Evolutionary conservation across 257 asterid species (phyloP), one percentile per base, ranked within the genome.

Genomic region (Leonotis leonurus): DNA sequence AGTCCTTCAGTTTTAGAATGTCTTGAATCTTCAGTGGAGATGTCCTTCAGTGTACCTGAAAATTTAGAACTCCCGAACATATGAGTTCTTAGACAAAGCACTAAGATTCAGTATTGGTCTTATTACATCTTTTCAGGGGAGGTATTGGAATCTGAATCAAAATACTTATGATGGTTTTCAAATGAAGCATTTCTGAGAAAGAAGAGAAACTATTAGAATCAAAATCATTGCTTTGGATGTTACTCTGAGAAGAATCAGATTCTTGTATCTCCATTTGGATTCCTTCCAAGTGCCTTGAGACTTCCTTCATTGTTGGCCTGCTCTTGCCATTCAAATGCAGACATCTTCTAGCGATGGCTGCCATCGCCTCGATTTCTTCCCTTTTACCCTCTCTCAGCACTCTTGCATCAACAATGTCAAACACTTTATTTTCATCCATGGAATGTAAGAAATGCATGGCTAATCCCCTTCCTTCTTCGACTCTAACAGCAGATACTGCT

Each of bases 291-390:
- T 64, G 65, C 1, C 7, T 20, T 0, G 64, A 68, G 3, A 77
- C 79, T 45, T 74, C 75, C 68, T 49, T 78, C 83, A 74, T 74
- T 1, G 78, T 78, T 0, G 80, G 80, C 71, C 78, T 78, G 56
- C 36, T 33, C 68, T 35, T 78, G 10, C 83, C 80, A 24, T 74
- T 65, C 75, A 64, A 49, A 37, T 69, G 35, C 56, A 74, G 52
- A 29, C 83, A 78, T 56, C 67, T 69, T 63, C 65, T 33, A 0
- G 80, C 77, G 13, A 73, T 67, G 49, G 53, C 53, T 6, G 79
- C 82, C 3, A 53, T 29, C 3, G 43, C 70, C 44, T 6, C 36
- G 3, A 78, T 58, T 20, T 74, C 72, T 54, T 74, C 74, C n/a
- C 6, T 37, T n/a, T n/a, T n/a, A n/a, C n/a, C n/a, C n/a, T n/a